These are phyloP conservation scores for Litsea cubeba DNA, from an alignment of 164 flowering plant species.

Conservation along the genomic window DNA sequence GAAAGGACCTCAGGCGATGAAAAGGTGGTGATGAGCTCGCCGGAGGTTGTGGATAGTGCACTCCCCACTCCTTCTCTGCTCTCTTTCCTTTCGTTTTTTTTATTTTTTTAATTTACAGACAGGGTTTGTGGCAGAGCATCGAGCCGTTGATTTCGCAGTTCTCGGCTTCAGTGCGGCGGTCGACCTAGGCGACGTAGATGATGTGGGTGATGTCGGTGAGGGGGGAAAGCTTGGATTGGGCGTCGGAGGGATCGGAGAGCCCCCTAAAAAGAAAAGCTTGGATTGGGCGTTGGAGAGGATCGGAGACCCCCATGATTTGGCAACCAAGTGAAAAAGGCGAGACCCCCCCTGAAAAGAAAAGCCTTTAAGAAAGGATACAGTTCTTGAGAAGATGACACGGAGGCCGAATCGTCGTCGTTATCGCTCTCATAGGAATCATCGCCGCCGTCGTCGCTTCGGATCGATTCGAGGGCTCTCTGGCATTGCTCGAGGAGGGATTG, in stretches of 20 bases:
- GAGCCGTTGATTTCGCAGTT: slow-evolving; percentile 44
- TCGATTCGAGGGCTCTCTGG: slow-evolving; percentile 66
- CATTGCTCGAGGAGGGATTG: slow-evolving; percentile 69
- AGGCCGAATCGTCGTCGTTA: slow-evolving; percentile 12
- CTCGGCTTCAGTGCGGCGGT: slow-evolving; percentile 34
- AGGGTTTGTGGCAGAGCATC: slow-evolving; percentile 67
- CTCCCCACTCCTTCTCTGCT: too few species aligned
- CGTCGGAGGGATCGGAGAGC: slow-evolving; percentile 39
- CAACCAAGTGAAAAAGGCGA: too few species aligned
- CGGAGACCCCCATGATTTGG: too few species aligned
- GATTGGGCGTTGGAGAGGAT: too few species aligned
- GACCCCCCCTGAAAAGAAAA: too few species aligned
- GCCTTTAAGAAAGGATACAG: too few species aligned
- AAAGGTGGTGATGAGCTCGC: too few species aligned
- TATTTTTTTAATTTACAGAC: too few species aligned
- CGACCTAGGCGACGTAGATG: slow-evolving; percentile 69
- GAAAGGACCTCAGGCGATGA: too few species aligned
- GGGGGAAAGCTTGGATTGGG: slow-evolving; percentile 46
- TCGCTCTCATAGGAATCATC: slow-evolving; percentile 19
- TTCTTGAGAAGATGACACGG: background rate
- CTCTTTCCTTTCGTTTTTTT: too few species aligned
- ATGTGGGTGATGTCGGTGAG: slow-evolving; percentile 71
- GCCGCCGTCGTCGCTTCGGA: slow-evolving; percentile 23
- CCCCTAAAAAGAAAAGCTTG: too few species aligned
- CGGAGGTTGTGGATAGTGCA: too few species aligned